Conservation (phyloP, 2,329 filamentous ascomycete genomes). For the Pseudogymnoascus sp. region DNA sequence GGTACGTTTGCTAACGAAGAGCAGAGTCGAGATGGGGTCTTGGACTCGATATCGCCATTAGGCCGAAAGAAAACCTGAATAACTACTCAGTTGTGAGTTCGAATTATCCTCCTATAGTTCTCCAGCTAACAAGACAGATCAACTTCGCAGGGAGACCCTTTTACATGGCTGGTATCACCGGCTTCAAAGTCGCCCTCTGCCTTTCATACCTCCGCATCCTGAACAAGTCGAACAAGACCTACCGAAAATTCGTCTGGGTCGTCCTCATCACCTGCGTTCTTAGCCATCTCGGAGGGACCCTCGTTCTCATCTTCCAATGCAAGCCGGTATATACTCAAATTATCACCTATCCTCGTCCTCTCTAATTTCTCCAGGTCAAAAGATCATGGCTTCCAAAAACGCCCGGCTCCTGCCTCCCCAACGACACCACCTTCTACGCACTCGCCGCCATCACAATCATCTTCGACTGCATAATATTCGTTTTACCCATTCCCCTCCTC, state of each 20-base stretch:
- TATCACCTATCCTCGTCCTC: slow-evolving; percentile 41
- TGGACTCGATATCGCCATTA: slow-evolving; percentile 37
- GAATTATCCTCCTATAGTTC: not conserved
- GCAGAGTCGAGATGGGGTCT: slow-evolving; percentile 46
- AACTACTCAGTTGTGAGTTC: slow-evolving; percentile 34
- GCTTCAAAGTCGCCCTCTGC: slow-evolving; percentile 47
- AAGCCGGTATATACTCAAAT: slow-evolving; percentile 36
- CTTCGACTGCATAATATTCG: slow-evolving; percentile 30
- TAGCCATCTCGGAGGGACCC: slow-evolving; percentile 39
- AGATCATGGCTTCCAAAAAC: slow-evolving; percentile 27
- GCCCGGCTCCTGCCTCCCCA: slow-evolving; percentile 28
- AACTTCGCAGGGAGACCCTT: slow-evolving; percentile 47
- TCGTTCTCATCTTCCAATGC: slow-evolving; percentile 44
- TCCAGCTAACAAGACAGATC: slow-evolving; percentile 24
- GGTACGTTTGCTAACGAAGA: not conserved
- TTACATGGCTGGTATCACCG: slow-evolving; percentile 47
- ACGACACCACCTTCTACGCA: slow-evolving; percentile 29
- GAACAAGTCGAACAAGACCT: slow-evolving; percentile 37
- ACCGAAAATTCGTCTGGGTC: slow-evolving; percentile 38
- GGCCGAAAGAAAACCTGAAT: slow-evolving; percentile 37
- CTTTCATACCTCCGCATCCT: slow-evolving; percentile 46
- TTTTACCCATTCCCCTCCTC: slow-evolving; percentile 30
- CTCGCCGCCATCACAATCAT: slow-evolving; percentile 30
- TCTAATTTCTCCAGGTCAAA: slow-evolving; percentile 29
- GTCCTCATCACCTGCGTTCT: slow-evolving; percentile 31